A percentile compares a stretch with the other conserved stretches of the same genome.
phyloP scores from a whole-genome alignment of 805 yeast species.

The Wickerhamiella australiensis region DNA sequence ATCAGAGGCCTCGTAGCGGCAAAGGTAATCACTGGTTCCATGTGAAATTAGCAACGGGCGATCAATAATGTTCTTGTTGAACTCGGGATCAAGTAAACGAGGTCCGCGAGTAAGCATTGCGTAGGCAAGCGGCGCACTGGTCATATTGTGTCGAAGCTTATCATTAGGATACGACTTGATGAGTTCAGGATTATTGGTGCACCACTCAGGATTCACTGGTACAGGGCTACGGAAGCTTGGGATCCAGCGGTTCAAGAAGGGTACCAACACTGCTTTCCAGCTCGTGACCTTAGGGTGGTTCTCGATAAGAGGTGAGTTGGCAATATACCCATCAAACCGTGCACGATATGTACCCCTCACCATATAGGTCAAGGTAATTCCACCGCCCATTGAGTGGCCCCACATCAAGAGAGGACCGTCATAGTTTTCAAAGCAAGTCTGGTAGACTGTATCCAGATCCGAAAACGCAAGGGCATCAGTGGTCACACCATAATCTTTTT shows the following conservation, averaged over 20 bases:
- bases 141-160: conserved; percentile 21
- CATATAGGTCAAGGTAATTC: conserved; percentile 28
- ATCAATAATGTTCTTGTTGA: conserved; percentile 24
- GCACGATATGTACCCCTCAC: conserved; percentile 27
- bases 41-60: conserved; percentile 28
- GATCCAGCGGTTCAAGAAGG: conserved; percentile 20
- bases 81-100: conserved; percentile 24
- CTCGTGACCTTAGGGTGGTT: conserved; percentile 13
- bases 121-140: conserved; percentile 26
- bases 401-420: conserved; percentile 24
- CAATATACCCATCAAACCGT: conserved; percentile 27
- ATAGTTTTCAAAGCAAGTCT: conserved; percentile 15
- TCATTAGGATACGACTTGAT: conserved; percentile 22
- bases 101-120: conserved; percentile 30
- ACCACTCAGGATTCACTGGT: conserved; percentile 19
- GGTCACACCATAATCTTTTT: conserved; percentile 26
- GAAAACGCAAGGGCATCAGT: conserved; percentile 25
- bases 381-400: conserved; percentile 34
- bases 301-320: conserved; percentile 27
- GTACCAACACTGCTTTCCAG: conserved; percentile 21
- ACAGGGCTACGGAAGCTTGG: conserved; percentile 24
- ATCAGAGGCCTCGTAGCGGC: conserved; percentile 17
- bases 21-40: conserved; percentile 31
- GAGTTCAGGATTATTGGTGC: conserved; percentile 24
- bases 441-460: conserved; percentile 28